Evolutionary conservation across 805 yeast genomes (phyloP), one percentile per base, ranked within the genome.

Genomic region (Suhomyces xylopsoci): DNA sequence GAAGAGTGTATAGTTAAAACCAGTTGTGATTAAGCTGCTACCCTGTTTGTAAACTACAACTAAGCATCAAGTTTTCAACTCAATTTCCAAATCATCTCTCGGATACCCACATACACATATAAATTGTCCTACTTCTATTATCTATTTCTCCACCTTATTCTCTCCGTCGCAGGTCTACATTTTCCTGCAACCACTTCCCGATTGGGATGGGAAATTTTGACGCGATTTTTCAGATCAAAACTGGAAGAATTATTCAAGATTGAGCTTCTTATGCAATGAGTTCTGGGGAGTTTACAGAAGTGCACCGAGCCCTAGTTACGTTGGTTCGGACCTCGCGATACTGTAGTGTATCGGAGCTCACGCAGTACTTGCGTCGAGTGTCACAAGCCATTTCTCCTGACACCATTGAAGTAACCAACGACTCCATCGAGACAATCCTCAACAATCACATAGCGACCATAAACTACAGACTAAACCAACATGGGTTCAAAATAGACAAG

Each of bases 401-500:
- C 19, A 30, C 32, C 15, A 19, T 42, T 10, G 46, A 34, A 20
- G n/a, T 17, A n/a, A 40, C 53, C 17, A 48, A 48, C 28, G 28
- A 20, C 26, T 24, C 49, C 15, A 26, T 43, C 30, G 55, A 47
- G 9, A 44, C 51, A 15, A 26, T 40, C 7, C 54, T 66, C 10
- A 58, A 63, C 42, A 43, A 56, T 9, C 54, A 59, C 40, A 60
- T 74, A 10, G 52, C 72, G 17, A 47, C 55, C 12, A 71, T 74
- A 55, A 74, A 74, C 61, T 52, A 57, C 19, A 52, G 56, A 6
- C 63, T 81, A 19, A 66, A 65, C 1, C 61, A 62, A 2, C 64
- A 76, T 28, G 81, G 78, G 22, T 70, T 79, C 56, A 77, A 73
- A 51, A 65, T 82, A 56, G 79, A 68, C 59, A 68, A 68, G 62